A percentile compares a stretch with the other conserved stretches of the same genome.
Conservation (phyloP, 1,139 yeast genomes). For the Blastobotrys petasosporus region DNA sequence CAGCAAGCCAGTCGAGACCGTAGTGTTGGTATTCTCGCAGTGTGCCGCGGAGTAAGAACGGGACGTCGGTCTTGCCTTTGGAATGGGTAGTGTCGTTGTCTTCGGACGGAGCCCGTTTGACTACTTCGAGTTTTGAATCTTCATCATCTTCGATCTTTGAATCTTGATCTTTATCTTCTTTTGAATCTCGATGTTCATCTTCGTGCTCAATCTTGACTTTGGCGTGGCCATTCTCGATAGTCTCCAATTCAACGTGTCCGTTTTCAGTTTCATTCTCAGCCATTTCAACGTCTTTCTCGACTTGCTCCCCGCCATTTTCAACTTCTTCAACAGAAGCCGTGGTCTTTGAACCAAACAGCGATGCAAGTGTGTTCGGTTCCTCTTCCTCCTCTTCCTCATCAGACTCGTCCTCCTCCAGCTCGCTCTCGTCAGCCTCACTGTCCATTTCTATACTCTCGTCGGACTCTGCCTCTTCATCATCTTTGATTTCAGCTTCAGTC, state of each 20-base stretch:
- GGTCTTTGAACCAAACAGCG: slow-evolving; percentile 8
- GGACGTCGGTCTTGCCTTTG: slow-evolving; percentile 27
- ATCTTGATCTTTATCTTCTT: slow-evolving; percentile 14
- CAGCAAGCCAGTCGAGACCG: slow-evolving; percentile 96
- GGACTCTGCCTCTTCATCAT: slow-evolving; percentile 24
- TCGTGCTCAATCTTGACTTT: slow-evolving; percentile 9
- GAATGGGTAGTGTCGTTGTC: slow-evolving; percentile 4
- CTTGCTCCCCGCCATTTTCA: slow-evolving; percentile 1
- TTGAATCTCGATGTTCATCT: slow-evolving; percentile 17
- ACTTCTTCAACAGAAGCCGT: too few relatives aligned
- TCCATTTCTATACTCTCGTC: slow-evolving; percentile 25
- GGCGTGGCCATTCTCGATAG: neutral
- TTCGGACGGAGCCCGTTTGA: neutral
- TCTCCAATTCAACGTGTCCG: slow-evolving; percentile 4
- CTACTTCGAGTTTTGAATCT: slow-evolving; percentile 17
- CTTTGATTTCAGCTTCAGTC: slow-evolving; percentile 27
- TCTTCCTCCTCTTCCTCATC: slow-evolving; percentile 19
- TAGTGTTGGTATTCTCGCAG: slow-evolving; percentile 91
- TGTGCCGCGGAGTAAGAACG: slow-evolving; percentile 63
- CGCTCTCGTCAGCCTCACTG: slow-evolving; percentile 27
- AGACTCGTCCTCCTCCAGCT: slow-evolving; percentile 21
- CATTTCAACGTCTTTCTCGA: slow-evolving; percentile 10
- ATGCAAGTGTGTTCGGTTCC: slow-evolving; percentile 11
- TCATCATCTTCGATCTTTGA: slow-evolving; percentile 21
- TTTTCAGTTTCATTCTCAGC: slow-evolving; percentile 10